Conservation (phyloP, 208 protist genomes). For the Herpetomonas samuelpessoai region DNA sequence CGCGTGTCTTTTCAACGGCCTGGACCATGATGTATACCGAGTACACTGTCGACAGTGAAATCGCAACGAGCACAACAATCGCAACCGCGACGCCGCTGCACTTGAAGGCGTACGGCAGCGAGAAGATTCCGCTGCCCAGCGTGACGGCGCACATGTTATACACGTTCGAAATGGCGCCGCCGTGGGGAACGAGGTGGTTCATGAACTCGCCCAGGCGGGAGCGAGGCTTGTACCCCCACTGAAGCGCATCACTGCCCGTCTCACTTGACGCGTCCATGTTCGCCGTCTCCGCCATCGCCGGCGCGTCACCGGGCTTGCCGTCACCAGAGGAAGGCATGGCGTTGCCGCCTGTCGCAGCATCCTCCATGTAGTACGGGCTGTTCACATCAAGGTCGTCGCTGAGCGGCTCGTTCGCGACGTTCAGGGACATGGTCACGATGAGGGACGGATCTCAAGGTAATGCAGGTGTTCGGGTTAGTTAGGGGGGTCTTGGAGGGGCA, state of each 20-base stretch:
- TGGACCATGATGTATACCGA: constrained; percentile 48
- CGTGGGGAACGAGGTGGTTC: constrained; percentile 44
- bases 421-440: too few relatives aligned
- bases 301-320: not conserved
- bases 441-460: too few relatives aligned
- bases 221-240: constrained; percentile 1
- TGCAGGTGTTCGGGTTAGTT: too few relatives aligned
- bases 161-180: constrained; percentile 33
- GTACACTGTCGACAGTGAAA: constrained; percentile 37
- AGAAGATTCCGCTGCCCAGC: constrained; percentile 61
- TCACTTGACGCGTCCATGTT: not conserved
- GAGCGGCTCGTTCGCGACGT: not conserved
- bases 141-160: constrained; percentile 49
- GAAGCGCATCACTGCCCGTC: not conserved
- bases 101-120: constrained; percentile 52
- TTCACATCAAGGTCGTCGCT: not conserved
- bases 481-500: too few relatives aligned
- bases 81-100: constrained; percentile 47
- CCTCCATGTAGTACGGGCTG: constrained; percentile 1
- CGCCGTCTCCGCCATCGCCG: not conserved
- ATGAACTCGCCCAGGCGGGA: constrained; percentile 10
- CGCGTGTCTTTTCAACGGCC: constrained; percentile 28
- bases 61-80: constrained; percentile 35
- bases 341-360: too few relatives aligned
- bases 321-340: too few relatives aligned